These are phyloP conservation scores for Castanea sativa DNA, from an alignment of 306 rosid species.

Conservation along the genomic window DNA sequence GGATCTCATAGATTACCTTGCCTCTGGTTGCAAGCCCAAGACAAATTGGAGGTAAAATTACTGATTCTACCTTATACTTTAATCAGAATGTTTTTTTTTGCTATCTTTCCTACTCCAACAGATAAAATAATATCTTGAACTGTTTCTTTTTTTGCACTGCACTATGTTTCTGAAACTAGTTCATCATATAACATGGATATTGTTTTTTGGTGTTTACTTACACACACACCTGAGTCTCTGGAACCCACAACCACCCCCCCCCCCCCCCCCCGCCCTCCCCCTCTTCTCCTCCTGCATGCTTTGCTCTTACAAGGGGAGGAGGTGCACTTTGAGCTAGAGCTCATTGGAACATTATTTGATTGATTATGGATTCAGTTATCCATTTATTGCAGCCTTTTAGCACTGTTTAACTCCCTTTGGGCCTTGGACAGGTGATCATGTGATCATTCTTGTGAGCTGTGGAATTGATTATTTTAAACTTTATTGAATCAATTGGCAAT, in stretches of 20 bases:
- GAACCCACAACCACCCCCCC: no score
- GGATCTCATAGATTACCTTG: constrained; percentile 84
- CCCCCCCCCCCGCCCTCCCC: no score
- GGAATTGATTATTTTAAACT: neutral
- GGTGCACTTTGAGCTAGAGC: no score
- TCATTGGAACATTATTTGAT: neutral
- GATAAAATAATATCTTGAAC: neutral
- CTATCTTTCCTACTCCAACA: neutral
- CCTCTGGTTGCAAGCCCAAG: constrained; percentile 70
- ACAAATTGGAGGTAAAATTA: constrained; percentile 34
- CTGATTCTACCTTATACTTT: neutral
- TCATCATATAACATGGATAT: neutral
- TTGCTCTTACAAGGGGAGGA: no score
- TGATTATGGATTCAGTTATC: neutral
- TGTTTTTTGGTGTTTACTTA: no score
- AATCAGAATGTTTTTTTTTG: neutral
- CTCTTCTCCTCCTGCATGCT: no score
- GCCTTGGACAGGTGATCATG: neutral
- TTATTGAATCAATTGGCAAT: neutral
- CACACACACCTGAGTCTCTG: no score
- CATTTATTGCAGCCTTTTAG: neutral
- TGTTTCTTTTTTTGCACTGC: neutral
- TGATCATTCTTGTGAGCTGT: neutral
- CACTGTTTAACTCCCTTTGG: neutral
- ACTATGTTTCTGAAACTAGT: neutral